These are phyloP conservation scores for Hygrophorus pudorinus DNA, from an alignment of 768 basidiomycete genomes.

Conservation along the genomic window DNA sequence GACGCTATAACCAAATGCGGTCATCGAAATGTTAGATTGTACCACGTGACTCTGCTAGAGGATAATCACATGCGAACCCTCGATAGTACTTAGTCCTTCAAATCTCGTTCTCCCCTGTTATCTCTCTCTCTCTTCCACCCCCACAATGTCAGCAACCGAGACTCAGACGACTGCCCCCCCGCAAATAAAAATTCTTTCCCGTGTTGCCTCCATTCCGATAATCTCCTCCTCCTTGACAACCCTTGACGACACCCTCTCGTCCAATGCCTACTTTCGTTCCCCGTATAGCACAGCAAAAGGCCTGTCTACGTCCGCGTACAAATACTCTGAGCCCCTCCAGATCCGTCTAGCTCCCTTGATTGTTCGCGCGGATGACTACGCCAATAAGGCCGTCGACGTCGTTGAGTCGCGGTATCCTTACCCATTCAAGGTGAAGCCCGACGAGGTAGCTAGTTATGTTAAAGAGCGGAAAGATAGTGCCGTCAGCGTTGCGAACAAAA, in stretches of 20 bases:
- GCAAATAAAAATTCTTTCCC: constrained; percentile 50
- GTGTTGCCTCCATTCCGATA: constrained; percentile 67
- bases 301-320: constrained; percentile 49
- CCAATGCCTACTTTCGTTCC: constrained; percentile 50
- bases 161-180: constrained; percentile 24
- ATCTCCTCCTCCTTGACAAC: constrained; percentile 54
- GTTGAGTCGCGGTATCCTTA: constrained; percentile 69
- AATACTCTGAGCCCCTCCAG: constrained; percentile 56
- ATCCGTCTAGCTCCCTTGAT: constrained; percentile 57
- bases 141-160: constrained; percentile 14
- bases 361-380: constrained; percentile 49
- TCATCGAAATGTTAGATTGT: too few relatives aligned
- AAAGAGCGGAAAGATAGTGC: constrained; percentile 41
- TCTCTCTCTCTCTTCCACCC: not conserved
- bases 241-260: constrained; percentile 48
- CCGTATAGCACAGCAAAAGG: constrained; percentile 59
- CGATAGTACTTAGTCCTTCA: too few relatives aligned
- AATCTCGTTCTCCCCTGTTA: too few relatives aligned
- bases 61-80: too few relatives aligned
- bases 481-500: constrained; percentile 40
- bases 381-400: constrained; percentile 66
- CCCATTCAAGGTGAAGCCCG: constrained; percentile 64
- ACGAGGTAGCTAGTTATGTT: constrained; percentile 55
- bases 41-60: too few relatives aligned
- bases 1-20: too few relatives aligned